Evolutionary conservation across 805 yeast genomes (phyloP).

Genomic region (Zygotorulaspora sp.): DNA sequence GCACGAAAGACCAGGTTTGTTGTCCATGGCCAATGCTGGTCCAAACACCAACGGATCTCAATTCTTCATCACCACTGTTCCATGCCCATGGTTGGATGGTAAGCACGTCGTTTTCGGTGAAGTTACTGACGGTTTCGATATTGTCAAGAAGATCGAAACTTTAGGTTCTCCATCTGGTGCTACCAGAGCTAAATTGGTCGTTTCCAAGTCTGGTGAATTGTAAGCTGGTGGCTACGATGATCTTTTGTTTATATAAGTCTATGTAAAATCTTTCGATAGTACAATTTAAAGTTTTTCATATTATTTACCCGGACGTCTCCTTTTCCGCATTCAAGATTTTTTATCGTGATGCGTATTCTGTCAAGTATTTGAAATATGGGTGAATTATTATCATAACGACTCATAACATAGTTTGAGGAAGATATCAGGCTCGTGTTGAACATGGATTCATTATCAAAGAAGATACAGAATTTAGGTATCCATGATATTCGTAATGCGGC

Average conservation of each 20-base stretch:
- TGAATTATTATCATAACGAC: too few relatives aligned
- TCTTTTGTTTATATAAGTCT: background rate
- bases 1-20: conserved; percentile 77
- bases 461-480: conserved; percentile 35
- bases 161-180: conserved; percentile 72
- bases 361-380: too few relatives aligned
- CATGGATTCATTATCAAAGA: conserved; percentile 35
- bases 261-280: too few relatives aligned
- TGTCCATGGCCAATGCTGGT: conserved; percentile 98
- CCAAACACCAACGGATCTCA: conserved; percentile 98
- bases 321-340: conserved; percentile 3
- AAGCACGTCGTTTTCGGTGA: conserved; percentile 95
- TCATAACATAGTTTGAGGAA: too few relatives aligned
- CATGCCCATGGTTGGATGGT: conserved; percentile 87
- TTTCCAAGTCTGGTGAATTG: conserved; percentile 51
- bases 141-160: conserved; percentile 79
- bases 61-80: conserved; percentile 90
- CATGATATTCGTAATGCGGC: conserved; percentile 41
- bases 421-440: background rate
- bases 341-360: too few relatives aligned
- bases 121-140: conserved; percentile 76
- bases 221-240: conserved; percentile 12
- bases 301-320: conserved; percentile 7
- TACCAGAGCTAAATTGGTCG: conserved; percentile 60
- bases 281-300: background rate